Conservation (phyloP, 164 flowering plant species). For the Tetrastigma voinierianum region DNA sequence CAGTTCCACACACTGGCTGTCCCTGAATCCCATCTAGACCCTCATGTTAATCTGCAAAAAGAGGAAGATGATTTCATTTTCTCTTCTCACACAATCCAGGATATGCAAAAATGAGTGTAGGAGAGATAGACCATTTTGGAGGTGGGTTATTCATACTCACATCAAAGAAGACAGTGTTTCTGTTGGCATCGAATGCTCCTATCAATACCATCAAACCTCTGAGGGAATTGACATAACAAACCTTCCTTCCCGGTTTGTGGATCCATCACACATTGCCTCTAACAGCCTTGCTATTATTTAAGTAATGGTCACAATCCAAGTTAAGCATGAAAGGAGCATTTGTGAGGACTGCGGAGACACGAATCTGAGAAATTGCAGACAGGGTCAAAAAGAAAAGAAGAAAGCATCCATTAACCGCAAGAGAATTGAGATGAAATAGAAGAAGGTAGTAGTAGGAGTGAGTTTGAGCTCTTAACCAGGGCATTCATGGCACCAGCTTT, state of each 20-base stretch:
- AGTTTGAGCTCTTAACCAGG: conserved; percentile 48
- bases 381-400: too few relatives aligned
- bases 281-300: conserved; percentile 92
- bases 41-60: conserved; percentile 92
- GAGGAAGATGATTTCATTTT: background rate
- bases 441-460: background rate
- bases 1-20: conserved; percentile 94
- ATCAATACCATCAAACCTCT: conserved; percentile 93
- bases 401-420: too few relatives aligned
- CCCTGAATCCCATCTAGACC: conserved; percentile 97
- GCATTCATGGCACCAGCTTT: conserved; percentile 99
- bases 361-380: conserved; percentile 49
- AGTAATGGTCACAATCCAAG: conserved; percentile 95
- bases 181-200: conserved; percentile 81
- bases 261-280: conserved; percentile 99
- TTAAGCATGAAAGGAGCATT: conserved; percentile 97
- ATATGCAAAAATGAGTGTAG: background rate
- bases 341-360: conserved; percentile 93
- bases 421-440: background rate
- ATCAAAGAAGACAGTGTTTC: conserved; percentile 97
- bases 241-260: conserved; percentile 82
- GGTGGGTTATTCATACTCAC: conserved; percentile 40
- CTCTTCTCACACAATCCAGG: background rate
- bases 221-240: conserved; percentile 97
- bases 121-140: background rate